These are phyloP conservation scores for Aureoboletus auriporus DNA, from an alignment of 768 basidiomycete genomes.

Conservation along the genomic window DNA sequence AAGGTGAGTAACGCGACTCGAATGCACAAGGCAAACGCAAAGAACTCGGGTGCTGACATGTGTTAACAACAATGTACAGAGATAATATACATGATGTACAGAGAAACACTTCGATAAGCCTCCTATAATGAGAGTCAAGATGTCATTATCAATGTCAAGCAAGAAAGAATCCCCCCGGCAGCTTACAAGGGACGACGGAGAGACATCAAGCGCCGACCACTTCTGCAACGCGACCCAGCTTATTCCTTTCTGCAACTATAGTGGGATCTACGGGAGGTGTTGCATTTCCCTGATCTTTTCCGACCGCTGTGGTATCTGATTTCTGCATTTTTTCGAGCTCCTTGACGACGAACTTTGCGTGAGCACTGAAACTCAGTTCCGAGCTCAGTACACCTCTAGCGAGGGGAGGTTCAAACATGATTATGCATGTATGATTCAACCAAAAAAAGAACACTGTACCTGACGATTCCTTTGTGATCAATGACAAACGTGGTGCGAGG, in stretches of 20 bases:
- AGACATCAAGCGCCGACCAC: conserved; percentile 12
- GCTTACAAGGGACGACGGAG: neutral
- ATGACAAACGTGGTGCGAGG: conserved; percentile 75
- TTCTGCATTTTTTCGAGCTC: conserved; percentile 51
- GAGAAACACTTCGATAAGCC: no score
- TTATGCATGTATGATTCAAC: conserved; percentile 3
- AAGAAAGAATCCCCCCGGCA: no score
- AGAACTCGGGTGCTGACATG: no score
- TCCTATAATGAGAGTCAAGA: no score
- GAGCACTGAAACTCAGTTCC: conserved; percentile 59
- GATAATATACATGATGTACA: no score
- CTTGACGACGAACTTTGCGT: conserved; percentile 67
- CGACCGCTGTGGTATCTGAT: neutral
- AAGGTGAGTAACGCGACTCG: no score
- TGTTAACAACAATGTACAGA: no score
- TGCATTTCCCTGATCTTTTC: neutral
- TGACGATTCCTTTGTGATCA: conserved; percentile 63
- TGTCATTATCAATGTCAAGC: no score
- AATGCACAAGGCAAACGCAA: no score
- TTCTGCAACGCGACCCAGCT: conserved; percentile 20
- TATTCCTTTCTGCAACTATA: conserved; percentile 9
- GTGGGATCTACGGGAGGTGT: conserved; percentile 6
- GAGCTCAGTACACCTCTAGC: conserved; percentile 55
- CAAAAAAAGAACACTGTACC: conserved; percentile 34
- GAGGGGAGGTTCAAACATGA: neutral